phyloP scores from a whole-genome alignment of 495 filamentous ascomycete genomes.

The Penicillium maclennaniae region DNA sequence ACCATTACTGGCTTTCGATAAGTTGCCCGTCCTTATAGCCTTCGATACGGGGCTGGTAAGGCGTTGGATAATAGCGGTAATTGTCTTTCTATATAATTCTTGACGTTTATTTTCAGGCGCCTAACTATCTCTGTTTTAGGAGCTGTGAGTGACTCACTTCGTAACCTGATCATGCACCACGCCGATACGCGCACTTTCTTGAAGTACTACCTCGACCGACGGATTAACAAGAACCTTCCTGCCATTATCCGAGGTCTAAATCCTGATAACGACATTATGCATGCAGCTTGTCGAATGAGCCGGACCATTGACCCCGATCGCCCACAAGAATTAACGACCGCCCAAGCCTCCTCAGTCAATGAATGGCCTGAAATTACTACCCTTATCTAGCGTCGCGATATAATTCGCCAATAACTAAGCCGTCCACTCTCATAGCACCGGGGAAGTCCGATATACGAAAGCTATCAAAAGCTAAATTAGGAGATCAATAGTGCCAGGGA shows the following conservation, averaged over 20 bases:
- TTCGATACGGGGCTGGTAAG: conserved; percentile 34
- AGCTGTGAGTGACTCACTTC: conserved; percentile 30
- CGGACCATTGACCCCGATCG: conserved; percentile 31
- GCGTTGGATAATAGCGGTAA: conserved; percentile 34
- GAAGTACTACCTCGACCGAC: conserved; percentile 30
- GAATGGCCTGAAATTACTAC: conserved; percentile 15
- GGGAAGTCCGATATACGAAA: conserved; percentile 21
- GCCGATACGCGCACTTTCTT: conserved; percentile 32
- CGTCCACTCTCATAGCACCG: conserved; percentile 16
- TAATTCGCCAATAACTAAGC: conserved; percentile 16
- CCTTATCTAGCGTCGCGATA: conserved; percentile 20
- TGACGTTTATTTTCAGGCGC: too few species aligned
- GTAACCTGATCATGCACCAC: conserved; percentile 34
- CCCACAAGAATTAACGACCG: conserved; percentile 25
- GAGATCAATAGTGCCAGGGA: conserved; percentile 17
- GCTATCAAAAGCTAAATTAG: conserved; percentile 24
- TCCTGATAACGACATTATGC: conserved; percentile 31
- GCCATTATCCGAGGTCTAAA: conserved; percentile 30
- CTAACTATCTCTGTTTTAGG: too few species aligned
- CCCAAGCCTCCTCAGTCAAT: conserved; percentile 30
- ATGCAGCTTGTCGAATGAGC: conserved; percentile 30
- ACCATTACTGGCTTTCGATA: too few species aligned
- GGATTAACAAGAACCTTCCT: conserved; percentile 29
- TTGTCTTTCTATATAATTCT: too few species aligned
- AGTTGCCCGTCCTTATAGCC: conserved; percentile 22